Conservation (phyloP, 2,329 filamentous ascomycete species). For the Diaporthe ampelina region DNA sequence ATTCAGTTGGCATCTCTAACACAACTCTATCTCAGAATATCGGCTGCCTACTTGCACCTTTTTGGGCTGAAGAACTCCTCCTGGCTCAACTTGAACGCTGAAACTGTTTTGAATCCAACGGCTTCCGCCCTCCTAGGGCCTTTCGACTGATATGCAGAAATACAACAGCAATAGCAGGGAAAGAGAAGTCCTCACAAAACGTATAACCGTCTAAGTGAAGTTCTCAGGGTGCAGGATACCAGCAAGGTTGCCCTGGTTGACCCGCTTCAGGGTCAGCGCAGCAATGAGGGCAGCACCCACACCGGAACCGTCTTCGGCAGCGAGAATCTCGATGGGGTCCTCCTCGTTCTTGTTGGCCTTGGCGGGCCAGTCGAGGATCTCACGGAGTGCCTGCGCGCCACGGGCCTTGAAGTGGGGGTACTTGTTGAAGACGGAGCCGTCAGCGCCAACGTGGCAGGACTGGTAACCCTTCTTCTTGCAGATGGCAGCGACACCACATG, state of each 20-base stretch:
- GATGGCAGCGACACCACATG: constrained; percentile 95
- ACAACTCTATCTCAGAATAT: constrained; percentile 67
- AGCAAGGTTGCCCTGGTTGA: constrained; percentile 72
- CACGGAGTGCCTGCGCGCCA: constrained; percentile 88
- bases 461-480: constrained; percentile 95
- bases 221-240: constrained; percentile 77
- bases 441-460: constrained; percentile 93
- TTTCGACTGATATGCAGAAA: constrained; percentile 22
- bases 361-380: constrained; percentile 94
- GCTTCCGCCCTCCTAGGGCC: neutral
- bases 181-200: neutral
- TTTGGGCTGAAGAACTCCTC: constrained; percentile 66
- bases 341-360: constrained; percentile 78
- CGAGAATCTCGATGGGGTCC: constrained; percentile 88
- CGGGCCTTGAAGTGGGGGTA: constrained; percentile 98
- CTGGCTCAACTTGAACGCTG: neutral
- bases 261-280: constrained; percentile 75
- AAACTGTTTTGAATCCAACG: neutral
- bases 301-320: constrained; percentile 95
- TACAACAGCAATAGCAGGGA: neutral
- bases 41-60: constrained; percentile 81
- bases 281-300: constrained; percentile 98
- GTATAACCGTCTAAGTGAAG: constrained; percentile 58
- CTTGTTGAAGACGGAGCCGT: constrained; percentile 98
- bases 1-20: constrained; percentile 41